Conservation (phyloP, 140 eudicot species). For the Erigeron philadelphicus region DNA sequence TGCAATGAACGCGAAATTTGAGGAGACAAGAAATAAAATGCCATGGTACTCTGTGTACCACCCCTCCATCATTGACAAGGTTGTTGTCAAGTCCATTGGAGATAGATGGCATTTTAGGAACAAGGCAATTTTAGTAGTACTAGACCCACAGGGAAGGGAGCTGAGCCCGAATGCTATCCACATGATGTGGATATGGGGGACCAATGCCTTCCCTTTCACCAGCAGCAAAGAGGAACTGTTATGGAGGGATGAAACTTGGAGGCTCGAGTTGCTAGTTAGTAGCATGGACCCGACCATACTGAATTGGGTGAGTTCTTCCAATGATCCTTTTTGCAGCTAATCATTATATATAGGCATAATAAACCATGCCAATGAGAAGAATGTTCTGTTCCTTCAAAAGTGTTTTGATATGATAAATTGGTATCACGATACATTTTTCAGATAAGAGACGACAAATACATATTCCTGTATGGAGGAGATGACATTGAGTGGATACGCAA, state of each 20-base stretch:
- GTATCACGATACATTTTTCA: constrained; percentile 9
- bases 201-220: constrained; percentile 58
- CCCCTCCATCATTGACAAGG: constrained; percentile 45
- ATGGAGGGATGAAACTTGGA: constrained; percentile 61
- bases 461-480: constrained; percentile 60
- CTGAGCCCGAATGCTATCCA: constrained; percentile 62
- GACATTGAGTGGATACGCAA: constrained; percentile 56
- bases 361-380: not conserved
- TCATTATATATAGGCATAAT: not conserved
- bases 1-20: constrained; percentile 32
- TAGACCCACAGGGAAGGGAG: constrained; percentile 63
- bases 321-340: not conserved
- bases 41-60: constrained; percentile 62
- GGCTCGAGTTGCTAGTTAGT: constrained; percentile 55
- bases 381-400: not conserved
- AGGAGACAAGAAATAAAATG: constrained; percentile 45
- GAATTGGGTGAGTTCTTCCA: constrained; percentile 44
- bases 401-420: not conserved
- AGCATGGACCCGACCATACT: constrained; percentile 45
- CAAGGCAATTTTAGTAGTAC: constrained; percentile 57
- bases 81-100: constrained; percentile 43
- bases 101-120: constrained; percentile 57
- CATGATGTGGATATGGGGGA: constrained; percentile 81
- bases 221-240: constrained; percentile 44
- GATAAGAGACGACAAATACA: constrained; percentile 42